These are phyloP conservation scores for Aspergillus amoenus DNA, from an alignment of 2,329 filamentous ascomycete genomes.

Conservation along the genomic window DNA sequence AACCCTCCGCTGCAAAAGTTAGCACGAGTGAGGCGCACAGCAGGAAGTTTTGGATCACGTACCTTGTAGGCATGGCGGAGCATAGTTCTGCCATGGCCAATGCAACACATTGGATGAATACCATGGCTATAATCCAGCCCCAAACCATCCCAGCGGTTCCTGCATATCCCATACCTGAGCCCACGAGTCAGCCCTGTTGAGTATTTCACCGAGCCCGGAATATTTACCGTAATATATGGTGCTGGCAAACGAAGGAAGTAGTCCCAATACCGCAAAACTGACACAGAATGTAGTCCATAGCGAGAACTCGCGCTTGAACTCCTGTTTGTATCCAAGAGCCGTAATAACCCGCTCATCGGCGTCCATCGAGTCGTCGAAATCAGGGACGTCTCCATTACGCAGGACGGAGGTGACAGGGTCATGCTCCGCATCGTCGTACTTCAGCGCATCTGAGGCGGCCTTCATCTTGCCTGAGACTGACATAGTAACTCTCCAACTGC, in stretches of 20 bases:
- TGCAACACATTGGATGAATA: conserved; percentile 70
- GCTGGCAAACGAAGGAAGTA: conserved; percentile 69
- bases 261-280: conserved; percentile 69
- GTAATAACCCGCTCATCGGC: conserved; percentile 44
- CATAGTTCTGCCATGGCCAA: conserved; percentile 70
- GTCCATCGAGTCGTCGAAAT: conserved; percentile 35
- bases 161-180: conserved; percentile 51
- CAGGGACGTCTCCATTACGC: conserved; percentile 38
- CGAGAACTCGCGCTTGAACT: conserved; percentile 70
- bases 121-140: conserved; percentile 73
- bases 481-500: background rate
- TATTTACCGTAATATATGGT: conserved; percentile 68
- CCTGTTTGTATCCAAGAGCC: conserved; percentile 55
- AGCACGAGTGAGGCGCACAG: background rate
- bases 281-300: conserved; percentile 75
- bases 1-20: conserved; percentile 56
- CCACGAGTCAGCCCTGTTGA: conserved; percentile 7
- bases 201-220: background rate
- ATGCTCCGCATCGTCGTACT: conserved; percentile 26
- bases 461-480: conserved; percentile 3
- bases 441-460: conserved; percentile 11
- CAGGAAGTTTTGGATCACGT: background rate
- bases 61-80: conserved; percentile 69
- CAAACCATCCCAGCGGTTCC: conserved; percentile 67
- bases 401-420: conserved; percentile 39